Conservation (phyloP, 2,329 filamentous ascomycete species). For the Dactylellina parvicollis region DNA sequence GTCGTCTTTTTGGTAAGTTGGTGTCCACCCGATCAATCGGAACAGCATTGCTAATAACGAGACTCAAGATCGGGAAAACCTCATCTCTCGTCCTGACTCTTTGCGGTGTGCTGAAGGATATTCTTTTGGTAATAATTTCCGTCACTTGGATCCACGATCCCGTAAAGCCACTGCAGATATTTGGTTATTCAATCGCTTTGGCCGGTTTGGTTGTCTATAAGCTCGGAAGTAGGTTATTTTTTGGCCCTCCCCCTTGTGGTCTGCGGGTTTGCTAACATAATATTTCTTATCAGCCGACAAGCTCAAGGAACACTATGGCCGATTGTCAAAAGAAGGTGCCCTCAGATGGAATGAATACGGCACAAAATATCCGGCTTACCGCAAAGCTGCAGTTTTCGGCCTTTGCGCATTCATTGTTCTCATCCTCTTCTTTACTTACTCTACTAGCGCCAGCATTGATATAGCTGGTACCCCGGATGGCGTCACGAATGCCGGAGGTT, state of each 20-base stretch:
- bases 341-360: slow-evolving; percentile 55
- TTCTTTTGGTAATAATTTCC: slow-evolving; percentile 80
- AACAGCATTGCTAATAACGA: not conserved
- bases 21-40: not conserved
- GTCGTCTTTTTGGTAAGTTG: slow-evolving; percentile 82
- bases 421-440: slow-evolving; percentile 48
- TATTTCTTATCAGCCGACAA: slow-evolving; percentile 68
- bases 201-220: slow-evolving; percentile 86
- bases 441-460: slow-evolving; percentile 17
- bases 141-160: slow-evolving; percentile 74
- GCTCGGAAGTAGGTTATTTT: slow-evolving; percentile 68
- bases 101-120: slow-evolving; percentile 87
- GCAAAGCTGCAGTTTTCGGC: slow-evolving; percentile 52
- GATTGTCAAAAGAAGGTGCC: slow-evolving; percentile 53
- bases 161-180: slow-evolving; percentile 80
- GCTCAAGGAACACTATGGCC: slow-evolving; percentile 69
- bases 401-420: slow-evolving; percentile 47
- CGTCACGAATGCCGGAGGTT: slow-evolving; percentile 4
- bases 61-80: slow-evolving; percentile 81
- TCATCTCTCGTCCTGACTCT: slow-evolving; percentile 86
- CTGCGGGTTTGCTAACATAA: not conserved
- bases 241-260: not conserved
- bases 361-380: slow-evolving; percentile 53
- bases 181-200: slow-evolving; percentile 83
- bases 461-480: slow-evolving; percentile 6